Conservation (phyloP, 2,329 filamentous ascomycete species). For the Pseudogymnoascus sp. region DNA sequence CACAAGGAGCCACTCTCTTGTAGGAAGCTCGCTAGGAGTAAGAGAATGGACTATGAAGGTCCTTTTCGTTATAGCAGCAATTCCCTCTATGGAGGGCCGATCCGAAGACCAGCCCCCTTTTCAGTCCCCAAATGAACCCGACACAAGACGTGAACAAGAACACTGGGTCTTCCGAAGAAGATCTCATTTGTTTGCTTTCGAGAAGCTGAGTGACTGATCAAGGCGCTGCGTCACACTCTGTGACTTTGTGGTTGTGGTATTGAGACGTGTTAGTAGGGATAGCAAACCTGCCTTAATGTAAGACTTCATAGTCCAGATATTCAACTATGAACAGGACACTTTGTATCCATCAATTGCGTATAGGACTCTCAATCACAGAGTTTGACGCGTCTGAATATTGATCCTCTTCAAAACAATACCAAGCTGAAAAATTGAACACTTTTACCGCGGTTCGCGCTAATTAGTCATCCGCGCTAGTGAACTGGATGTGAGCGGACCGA, state of each 20-base stretch:
- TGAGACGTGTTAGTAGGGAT: not conserved
- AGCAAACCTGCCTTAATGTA: not conserved
- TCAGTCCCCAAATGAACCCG: slow-evolving; percentile 32
- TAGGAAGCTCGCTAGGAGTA: slow-evolving; percentile 35
- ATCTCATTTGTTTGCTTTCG: slow-evolving; percentile 33
- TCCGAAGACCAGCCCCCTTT: slow-evolving; percentile 28
- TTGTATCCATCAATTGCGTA: not conserved
- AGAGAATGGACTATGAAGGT: slow-evolving; percentile 48
- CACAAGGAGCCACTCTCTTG: slow-evolving; percentile 44
- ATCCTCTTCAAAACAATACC: not conserved
- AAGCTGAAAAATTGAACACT: slow-evolving; percentile 3
- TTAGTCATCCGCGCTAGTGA: slow-evolving; percentile 9
- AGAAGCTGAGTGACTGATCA: slow-evolving; percentile 39
- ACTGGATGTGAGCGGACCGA: not conserved
- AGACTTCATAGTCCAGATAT: not conserved
- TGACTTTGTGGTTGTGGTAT: not conserved
- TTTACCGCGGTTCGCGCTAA: not conserved
- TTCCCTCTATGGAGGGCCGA: slow-evolving; percentile 30
- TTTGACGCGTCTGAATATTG: slow-evolving; percentile 1
- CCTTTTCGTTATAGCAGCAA: slow-evolving; percentile 40
- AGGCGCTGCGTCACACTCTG: slow-evolving; percentile 21
- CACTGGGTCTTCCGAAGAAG: slow-evolving; percentile 36
- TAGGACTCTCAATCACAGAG: not conserved
- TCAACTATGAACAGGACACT: not conserved
- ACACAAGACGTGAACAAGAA: slow-evolving; percentile 39